These are phyloP conservation scores for Penicillium paxilli DNA, from an alignment of 495 filamentous ascomycete species.

Conservation along the genomic window DNA sequence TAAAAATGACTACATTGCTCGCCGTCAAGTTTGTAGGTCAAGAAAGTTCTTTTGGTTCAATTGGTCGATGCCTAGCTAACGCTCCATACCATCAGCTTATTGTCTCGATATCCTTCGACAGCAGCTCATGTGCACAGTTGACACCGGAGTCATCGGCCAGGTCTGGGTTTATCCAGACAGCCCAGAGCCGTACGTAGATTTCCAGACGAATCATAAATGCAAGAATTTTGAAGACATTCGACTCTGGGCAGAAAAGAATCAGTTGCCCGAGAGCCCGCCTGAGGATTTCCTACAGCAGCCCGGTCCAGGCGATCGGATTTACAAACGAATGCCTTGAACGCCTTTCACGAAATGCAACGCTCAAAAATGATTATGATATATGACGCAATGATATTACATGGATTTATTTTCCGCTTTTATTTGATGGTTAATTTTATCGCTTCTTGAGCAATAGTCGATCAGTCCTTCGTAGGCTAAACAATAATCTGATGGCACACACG, in stretches of 20 bases:
- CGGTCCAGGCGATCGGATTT: slow-evolving; percentile 34
- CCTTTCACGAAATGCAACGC: background rate
- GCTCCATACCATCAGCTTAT: slow-evolving; percentile 33
- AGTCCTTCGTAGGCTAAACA: no score
- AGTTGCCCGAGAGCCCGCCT: slow-evolving; percentile 40
- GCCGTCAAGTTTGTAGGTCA: slow-evolving; percentile 46
- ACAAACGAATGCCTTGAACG: slow-evolving; percentile 36
- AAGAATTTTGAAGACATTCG: slow-evolving; percentile 55
- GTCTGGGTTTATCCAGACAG: slow-evolving; percentile 47
- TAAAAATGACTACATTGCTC: slow-evolving; percentile 50
- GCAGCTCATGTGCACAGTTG: slow-evolving; percentile 56
- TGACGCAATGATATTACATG: background rate
- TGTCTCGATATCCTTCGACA: slow-evolving; percentile 57
- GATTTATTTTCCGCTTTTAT: no score
- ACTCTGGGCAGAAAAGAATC: slow-evolving; percentile 49
- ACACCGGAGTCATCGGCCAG: slow-evolving; percentile 53
- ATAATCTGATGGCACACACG: no score
- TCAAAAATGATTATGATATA: background rate
- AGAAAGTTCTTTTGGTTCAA: background rate
- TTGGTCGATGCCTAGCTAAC: background rate
- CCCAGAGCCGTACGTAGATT: slow-evolving; percentile 52
- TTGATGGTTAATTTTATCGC: no score
- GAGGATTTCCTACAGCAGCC: slow-evolving; percentile 45
- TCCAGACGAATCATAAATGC: slow-evolving; percentile 56
- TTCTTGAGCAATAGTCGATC: no score